A percentile compares a stretch with the other conserved stretches of the same genome.
These are phyloP conservation scores for Termitomyces sp. DNA, from an alignment of 768 basidiomycete species.

Conservation along the genomic window DNA sequence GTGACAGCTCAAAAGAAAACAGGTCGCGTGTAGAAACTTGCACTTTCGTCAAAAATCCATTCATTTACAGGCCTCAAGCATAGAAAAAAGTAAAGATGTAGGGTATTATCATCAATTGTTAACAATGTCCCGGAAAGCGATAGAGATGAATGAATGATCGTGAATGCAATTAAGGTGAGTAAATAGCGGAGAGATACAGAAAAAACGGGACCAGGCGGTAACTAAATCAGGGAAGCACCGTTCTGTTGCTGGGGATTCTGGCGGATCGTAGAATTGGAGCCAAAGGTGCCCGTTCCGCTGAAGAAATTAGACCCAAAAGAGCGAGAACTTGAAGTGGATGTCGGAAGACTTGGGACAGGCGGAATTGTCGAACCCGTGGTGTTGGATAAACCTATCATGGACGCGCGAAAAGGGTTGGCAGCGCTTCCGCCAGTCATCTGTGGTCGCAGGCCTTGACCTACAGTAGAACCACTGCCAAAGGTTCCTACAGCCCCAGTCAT, in stretches of 20 bases:
- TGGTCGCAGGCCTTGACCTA: slow-evolving; percentile 53
- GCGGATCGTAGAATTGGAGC: slow-evolving; percentile 16
- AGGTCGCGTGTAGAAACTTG: background rate
- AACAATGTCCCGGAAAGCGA: slow-evolving; percentile 11
- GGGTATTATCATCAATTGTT: background rate
- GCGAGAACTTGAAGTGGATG: slow-evolving; percentile 8
- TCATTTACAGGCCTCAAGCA: background rate
- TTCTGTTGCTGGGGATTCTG: slow-evolving; percentile 35
- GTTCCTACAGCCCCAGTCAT: slow-evolving; percentile 34
- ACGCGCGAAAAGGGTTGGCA: slow-evolving; percentile 64
- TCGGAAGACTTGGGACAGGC: slow-evolving; percentile 14
- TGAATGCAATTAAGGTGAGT: slow-evolving; percentile 14
- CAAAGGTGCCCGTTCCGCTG: slow-evolving; percentile 17
- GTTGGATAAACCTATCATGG: slow-evolving; percentile 35
- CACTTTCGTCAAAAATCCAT: background rate
- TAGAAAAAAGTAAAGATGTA: slow-evolving; percentile 4
- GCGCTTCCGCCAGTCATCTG: slow-evolving; percentile 60
- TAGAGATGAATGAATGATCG: slow-evolving; percentile 12
- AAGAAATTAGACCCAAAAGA: slow-evolving; percentile 13
- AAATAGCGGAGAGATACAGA: slow-evolving; percentile 13
- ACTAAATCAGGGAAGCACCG: slow-evolving; percentile 45
- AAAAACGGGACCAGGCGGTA: slow-evolving; percentile 9
- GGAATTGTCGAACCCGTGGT: slow-evolving; percentile 10
- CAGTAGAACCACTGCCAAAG: slow-evolving; percentile 30
- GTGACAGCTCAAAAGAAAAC: background rate